Conservation (phyloP, 805 yeast genomes). For the Candida odintsovae region DNA sequence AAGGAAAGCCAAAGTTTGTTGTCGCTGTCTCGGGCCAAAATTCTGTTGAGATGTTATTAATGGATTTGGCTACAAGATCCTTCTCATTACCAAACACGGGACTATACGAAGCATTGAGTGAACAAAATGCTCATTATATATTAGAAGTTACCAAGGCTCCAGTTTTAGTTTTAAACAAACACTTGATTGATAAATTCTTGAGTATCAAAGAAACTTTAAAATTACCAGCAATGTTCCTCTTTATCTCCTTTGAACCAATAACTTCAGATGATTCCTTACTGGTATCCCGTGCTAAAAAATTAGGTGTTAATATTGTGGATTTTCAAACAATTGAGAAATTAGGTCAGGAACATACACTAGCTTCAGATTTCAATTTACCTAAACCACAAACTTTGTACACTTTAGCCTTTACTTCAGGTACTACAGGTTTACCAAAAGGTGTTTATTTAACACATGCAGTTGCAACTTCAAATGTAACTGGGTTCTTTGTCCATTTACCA, state of each 20-base stretch:
- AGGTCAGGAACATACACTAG: slow-evolving; percentile 25
- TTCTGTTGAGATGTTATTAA: slow-evolving; percentile 49
- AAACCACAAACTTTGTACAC: slow-evolving; percentile 44
- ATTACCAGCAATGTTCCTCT: slow-evolving; percentile 7
- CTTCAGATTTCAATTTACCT: slow-evolving; percentile 31
- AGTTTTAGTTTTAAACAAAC: slow-evolving; percentile 40
- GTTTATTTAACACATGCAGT: slow-evolving; percentile 59
- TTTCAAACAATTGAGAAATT: slow-evolving; percentile 26
- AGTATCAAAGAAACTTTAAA: slow-evolving; percentile 31
- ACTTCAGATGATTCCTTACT: slow-evolving; percentile 2
- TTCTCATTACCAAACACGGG: slow-evolving; percentile 41
- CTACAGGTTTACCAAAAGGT: slow-evolving; percentile 72
- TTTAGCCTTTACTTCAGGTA: slow-evolving; percentile 62
- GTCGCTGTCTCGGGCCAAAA: slow-evolving; percentile 45
- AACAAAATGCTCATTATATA: slow-evolving; percentile 47
- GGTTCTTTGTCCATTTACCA: slow-evolving; percentile 23
- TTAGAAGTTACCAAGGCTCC: slow-evolving; percentile 47
- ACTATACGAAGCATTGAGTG: slow-evolving; percentile 39
- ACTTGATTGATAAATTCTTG: slow-evolving; percentile 36
- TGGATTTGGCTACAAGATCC: slow-evolving; percentile 51
- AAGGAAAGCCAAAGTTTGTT: slow-evolving; percentile 29
- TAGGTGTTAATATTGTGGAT: slow-evolving; percentile 29
- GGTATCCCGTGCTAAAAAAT: not conserved
- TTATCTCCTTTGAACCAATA: slow-evolving; percentile 14
- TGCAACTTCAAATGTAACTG: slow-evolving; percentile 33